Evolutionary conservation across 2,329 filamentous ascomycete species (phyloP).

Genomic region (Amauroascus verrucosus): DNA sequence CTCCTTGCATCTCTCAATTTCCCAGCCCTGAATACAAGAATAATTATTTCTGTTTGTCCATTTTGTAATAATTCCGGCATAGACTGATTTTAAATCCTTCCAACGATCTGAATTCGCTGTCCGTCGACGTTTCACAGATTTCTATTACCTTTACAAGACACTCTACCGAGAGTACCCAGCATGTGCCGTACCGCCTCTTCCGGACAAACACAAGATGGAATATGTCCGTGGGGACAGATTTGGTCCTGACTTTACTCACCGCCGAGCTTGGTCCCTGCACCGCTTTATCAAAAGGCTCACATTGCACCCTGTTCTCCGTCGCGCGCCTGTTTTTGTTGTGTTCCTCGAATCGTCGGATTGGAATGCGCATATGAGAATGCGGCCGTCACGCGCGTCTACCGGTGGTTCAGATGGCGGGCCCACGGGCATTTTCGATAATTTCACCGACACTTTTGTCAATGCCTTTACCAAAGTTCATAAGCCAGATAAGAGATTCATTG

Average conservation of each 20-base stretch:
- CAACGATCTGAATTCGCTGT: slow-evolving; percentile 68
- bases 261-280: slow-evolving; percentile 80
- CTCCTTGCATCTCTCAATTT: slow-evolving; percentile 12
- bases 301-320: slow-evolving; percentile 77
- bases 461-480: slow-evolving; percentile 95
- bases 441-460: slow-evolving; percentile 93
- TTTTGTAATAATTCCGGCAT: slow-evolving; percentile 7
- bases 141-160: slow-evolving; percentile 89
- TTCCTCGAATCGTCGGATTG: slow-evolving; percentile 92
- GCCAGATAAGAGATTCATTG: slow-evolving; percentile 85
- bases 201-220: slow-evolving; percentile 98
- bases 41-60: neutral
- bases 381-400: slow-evolving; percentile 55
- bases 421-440: slow-evolving; percentile 77
- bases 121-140: slow-evolving; percentile 91
- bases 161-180: slow-evolving; percentile 79
- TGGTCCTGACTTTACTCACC: slow-evolving; percentile 78
- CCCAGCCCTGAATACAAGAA: neutral
- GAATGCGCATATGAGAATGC: slow-evolving; percentile 87
- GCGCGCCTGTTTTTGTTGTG: slow-evolving; percentile 68
- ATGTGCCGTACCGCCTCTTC: slow-evolving; percentile 84
- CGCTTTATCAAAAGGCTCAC: slow-evolving; percentile 81
- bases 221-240: slow-evolving; percentile 96
- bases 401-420: slow-evolving; percentile 34
- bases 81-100: slow-evolving; percentile 94